phyloP scores from a whole-genome alignment of 306 rosid species.

The Cucurbita moschata region DNA sequence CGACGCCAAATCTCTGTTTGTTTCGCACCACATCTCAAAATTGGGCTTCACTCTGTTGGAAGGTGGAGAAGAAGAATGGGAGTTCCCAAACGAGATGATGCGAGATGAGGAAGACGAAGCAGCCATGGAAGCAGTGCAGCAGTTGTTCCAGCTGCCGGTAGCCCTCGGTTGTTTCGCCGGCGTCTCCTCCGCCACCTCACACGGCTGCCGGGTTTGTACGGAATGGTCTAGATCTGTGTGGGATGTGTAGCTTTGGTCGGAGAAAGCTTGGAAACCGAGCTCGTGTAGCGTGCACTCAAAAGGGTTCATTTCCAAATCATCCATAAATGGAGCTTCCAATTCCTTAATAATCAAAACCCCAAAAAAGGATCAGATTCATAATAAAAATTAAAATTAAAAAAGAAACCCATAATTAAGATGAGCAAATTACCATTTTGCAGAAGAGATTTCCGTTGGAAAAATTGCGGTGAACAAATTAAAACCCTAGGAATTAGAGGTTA shows the following conservation, averaged over 20 bases:
- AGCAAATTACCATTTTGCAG: slow-evolving; percentile 29
- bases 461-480: not conserved
- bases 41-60: not conserved
- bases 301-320: slow-evolving; percentile 12
- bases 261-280: slow-evolving; percentile 16
- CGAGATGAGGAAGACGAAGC: slow-evolving; percentile 29
- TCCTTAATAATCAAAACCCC: slow-evolving; percentile 3
- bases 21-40: not conserved
- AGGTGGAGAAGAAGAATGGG: slow-evolving; percentile 4
- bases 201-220: not conserved
- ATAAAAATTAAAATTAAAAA: no score
- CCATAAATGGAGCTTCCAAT: slow-evolving; percentile 17
- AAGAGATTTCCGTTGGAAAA: slow-evolving; percentile 16
- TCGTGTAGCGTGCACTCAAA: slow-evolving; percentile 22
- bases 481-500: no score
- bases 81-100: slow-evolving; percentile 43
- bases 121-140: not conserved
- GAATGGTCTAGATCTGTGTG: slow-evolving; percentile 14
- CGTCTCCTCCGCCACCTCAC: not conserved
- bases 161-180: slow-evolving; percentile 30
- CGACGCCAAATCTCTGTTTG: not conserved
- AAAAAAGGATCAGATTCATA: not conserved
- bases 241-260: slow-evolving; percentile 12
- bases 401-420: not conserved
- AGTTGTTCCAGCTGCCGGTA: slow-evolving; percentile 7